phyloP scores from a whole-genome alignment of 345 rosid genomes.

The Xanthoceras sorbifolium region DNA sequence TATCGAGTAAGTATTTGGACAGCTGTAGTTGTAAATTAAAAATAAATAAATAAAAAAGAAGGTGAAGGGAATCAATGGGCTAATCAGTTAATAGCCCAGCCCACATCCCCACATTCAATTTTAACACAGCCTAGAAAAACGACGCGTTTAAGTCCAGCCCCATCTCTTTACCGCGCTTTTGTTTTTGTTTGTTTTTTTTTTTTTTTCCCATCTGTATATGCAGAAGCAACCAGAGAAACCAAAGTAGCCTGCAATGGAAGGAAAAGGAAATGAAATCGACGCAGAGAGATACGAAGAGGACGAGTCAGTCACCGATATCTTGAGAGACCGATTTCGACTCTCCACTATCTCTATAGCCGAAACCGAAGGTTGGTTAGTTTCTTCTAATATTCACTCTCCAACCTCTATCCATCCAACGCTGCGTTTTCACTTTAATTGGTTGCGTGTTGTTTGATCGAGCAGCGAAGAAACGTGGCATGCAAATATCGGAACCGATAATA shows the following conservation, averaged over 20 bases:
- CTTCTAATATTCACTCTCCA: constrained; percentile 1
- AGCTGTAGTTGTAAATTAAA: too few species aligned
- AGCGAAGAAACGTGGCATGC: constrained; percentile 68
- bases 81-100: not conserved
- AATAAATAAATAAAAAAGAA: too few species aligned
- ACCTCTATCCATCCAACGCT: constrained; percentile 1
- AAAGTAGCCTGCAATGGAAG: constrained; percentile 46
- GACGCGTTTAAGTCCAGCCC: not conserved
- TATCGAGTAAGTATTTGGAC: too few species aligned
- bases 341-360: constrained; percentile 76
- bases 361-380: constrained; percentile 70
- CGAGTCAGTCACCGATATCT: constrained; percentile 52
- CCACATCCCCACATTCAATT: too few species aligned
- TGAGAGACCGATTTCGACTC: constrained; percentile 83
- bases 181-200: too few species aligned
- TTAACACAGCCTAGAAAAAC: not conserved
- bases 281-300: constrained; percentile 47
- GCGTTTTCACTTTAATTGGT: constrained; percentile 9
- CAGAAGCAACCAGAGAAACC: constrained; percentile 3
- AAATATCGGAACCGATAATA: constrained; percentile 57
- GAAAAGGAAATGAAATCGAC: constrained; percentile 43
- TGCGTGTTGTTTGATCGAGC: constrained; percentile 25
- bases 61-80: too few species aligned
- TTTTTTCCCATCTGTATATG: not conserved
- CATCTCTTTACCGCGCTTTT: constrained; percentile 22